Conservation (phyloP, 1,284 basidiomycete species). For the Heterobasidion parviporum region DNA sequence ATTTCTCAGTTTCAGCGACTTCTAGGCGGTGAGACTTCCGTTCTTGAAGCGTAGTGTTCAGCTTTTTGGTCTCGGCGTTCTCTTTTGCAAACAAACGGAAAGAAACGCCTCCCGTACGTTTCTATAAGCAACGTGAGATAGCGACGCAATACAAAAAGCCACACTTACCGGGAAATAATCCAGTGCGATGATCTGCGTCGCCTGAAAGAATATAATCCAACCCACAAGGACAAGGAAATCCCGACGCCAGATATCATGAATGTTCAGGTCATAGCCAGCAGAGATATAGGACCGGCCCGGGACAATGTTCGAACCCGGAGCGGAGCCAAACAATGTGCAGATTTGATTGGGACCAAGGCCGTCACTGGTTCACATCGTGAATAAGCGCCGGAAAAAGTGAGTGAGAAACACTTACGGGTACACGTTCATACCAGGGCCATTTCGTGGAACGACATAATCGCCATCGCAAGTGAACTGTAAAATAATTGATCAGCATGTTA, state of each 20-base stretch:
- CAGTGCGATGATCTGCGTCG: constrained; percentile 50
- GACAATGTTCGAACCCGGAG: constrained; percentile 38
- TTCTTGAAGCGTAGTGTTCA: constrained; percentile 53
- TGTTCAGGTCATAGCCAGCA: constrained; percentile 42
- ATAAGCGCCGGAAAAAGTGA: neutral
- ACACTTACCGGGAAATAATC: constrained; percentile 55
- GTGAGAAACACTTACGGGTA: constrained; percentile 47
- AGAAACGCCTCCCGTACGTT: constrained; percentile 38
- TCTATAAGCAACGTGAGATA: constrained; percentile 31
- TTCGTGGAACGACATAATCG: constrained; percentile 62
- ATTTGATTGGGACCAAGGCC: constrained; percentile 54
- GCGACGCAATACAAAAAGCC: neutral
- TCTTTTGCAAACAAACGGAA: constrained; percentile 69
- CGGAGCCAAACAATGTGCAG: constrained; percentile 58
- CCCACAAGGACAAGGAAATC: constrained; percentile 49
- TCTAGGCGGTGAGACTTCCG: constrained; percentile 35
- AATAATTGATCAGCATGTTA: constrained; percentile 1
- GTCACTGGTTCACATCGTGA: neutral
- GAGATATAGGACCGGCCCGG: constrained; percentile 51
- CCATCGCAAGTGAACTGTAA: constrained; percentile 59
- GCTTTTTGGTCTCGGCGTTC: constrained; percentile 54
- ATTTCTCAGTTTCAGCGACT: constrained; percentile 13
- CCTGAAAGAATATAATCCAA: constrained; percentile 62
- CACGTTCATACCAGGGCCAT: constrained; percentile 49
- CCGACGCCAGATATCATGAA: constrained; percentile 51